Base-by-base conservation (phyloP, 495 filamentous ascomycete genomes). In the Aspergillus egyptiacus region DNA sequence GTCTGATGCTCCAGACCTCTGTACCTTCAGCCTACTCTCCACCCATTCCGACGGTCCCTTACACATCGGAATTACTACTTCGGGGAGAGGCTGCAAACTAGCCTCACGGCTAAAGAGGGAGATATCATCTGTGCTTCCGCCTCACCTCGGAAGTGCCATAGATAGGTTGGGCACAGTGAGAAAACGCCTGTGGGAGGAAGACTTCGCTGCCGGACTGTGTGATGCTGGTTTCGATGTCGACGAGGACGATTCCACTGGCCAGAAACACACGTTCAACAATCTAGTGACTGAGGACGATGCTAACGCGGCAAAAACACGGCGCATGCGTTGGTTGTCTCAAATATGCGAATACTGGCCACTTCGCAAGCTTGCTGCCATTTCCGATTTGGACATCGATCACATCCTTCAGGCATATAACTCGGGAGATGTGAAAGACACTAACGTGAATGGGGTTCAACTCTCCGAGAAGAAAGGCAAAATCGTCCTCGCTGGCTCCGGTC, bases 331-430 rank as follows among this genome's bases (percentile, higher is more conserved):
- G 94, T 68, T 98, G 2, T 80, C 84, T 14, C 93, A 98, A 62
- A 91, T 98, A 14, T 98, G 94, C 75, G 93, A 98, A 72, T 98
- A 98, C 67, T 98, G 94, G 94, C 91, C 93, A 1, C 73, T 98
- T 17, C 80, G 79, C 35, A 81, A 86, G 14, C 77, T 98, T 2
- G 89, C 89, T 6, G 72, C 75, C 22, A 83, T 97, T 44, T 81
- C 78, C 10, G 87, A 96, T 59, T 76, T 68, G 13, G 91, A 96
- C 59, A 83, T 96, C 5, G 77, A 86, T 6, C 60, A 68, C 15
- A 78, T 96, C 14, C 71, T 96, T 7, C 66, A 76, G 50, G 78
- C 82, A 6, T 96, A 96, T 36, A 62, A 64, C 13, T 49, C 63
- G 35, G 58, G 63, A 57, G 51, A 56, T 54, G 54, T 59, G 55